Conservation (phyloP, 2,329 filamentous ascomycete species). For the Periglandula ipomoeae region DNA sequence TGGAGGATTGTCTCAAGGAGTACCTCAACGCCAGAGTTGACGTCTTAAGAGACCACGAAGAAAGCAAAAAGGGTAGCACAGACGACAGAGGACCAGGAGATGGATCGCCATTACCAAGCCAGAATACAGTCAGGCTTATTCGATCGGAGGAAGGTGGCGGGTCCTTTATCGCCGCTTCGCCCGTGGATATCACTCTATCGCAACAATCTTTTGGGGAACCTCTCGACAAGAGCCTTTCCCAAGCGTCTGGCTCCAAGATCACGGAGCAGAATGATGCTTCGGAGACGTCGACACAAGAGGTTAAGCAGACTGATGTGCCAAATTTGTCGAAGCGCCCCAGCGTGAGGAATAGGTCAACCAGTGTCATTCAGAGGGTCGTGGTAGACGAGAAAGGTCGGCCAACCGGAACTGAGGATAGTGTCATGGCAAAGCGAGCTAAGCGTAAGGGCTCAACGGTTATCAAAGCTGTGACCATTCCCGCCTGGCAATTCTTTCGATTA, state of each 20-base stretch:
- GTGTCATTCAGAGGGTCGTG: conserved; percentile 52
- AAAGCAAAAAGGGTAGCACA: conserved; percentile 36
- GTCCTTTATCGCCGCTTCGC: conserved; percentile 25
- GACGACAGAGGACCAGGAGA: conserved; percentile 19
- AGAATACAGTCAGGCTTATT: conserved; percentile 25
- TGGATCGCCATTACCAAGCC: conserved; percentile 17
- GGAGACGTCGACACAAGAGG: not conserved
- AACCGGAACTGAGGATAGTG: conserved; percentile 30
- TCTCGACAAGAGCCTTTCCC: not conserved
- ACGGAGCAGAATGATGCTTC: not conserved
- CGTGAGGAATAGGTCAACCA: conserved; percentile 42
- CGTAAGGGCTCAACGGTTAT: conserved; percentile 39
- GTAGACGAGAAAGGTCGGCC: conserved; percentile 41
- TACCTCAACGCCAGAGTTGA: conserved; percentile 95
- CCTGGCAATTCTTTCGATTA: conserved; percentile 94
- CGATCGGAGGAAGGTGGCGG: conserved; percentile 23
- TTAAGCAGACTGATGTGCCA: conserved; percentile 1
- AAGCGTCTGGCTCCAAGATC: not conserved
- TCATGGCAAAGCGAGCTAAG: conserved; percentile 33
- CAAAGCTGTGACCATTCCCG: conserved; percentile 89
- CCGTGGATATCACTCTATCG: conserved; percentile 19
- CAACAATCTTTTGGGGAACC: conserved; percentile 2
- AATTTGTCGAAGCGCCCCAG: conserved; percentile 9
- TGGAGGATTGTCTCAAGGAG: conserved; percentile 86
- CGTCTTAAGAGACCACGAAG: conserved; percentile 63